Base-by-base conservation (phyloP, 768 basidiomycete genomes). In the Podaxis sp. region DNA sequence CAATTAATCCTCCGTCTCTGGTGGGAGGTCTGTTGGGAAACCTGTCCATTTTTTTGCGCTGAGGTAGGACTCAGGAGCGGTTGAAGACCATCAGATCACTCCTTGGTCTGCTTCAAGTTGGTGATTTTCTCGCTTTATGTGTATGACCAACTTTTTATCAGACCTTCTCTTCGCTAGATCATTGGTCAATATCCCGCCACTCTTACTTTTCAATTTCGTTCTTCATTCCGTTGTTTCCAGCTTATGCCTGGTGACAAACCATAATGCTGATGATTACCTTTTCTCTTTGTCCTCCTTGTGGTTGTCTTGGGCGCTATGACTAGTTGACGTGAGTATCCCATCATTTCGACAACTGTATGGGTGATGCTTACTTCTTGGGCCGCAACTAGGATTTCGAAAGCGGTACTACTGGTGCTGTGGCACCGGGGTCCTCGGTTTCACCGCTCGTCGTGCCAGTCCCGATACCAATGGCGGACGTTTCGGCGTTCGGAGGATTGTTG, bases 381-480 rank as follows among this genome's bases (percentile, higher is more conserved):
- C 22, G 37, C 33, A 4, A 24, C 19, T 9, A 62, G 61, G 61
- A 62, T 29, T 62, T 62, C 50, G 61, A 62, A 12, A 56, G 37
- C 40, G 61, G 54, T 29, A 15, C 6, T 17, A 33, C 12, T 50
- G n/a, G 24, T 37, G 36, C n/a, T 27, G 27, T 12, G 49, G 49
- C 24, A 2, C 22, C 57, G 11, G 47, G 46, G 8, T 11, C 55
- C 15, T 53, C 59, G 24, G 37, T 56, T 29, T 62, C 61, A 6
- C 61, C 61, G 2, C 55, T 62, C 37, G 27, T 50, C 36, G 61
- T 61, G 22, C 60, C 60, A 7, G 43, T 56, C 13, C 61, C 61
- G 36, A 62, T 61, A 37, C 59, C 59, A n/a, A 24, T 62, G 36
- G 15, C 54, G 36, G 61, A 62, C 24, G 61, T 40, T 50, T 62